A percentile compares a stretch with the other conserved stretches of the same genome.
These are phyloP conservation scores for Cercospora zeina DNA, from an alignment of 2,329 filamentous ascomycete genomes.

Conservation along the genomic window DNA sequence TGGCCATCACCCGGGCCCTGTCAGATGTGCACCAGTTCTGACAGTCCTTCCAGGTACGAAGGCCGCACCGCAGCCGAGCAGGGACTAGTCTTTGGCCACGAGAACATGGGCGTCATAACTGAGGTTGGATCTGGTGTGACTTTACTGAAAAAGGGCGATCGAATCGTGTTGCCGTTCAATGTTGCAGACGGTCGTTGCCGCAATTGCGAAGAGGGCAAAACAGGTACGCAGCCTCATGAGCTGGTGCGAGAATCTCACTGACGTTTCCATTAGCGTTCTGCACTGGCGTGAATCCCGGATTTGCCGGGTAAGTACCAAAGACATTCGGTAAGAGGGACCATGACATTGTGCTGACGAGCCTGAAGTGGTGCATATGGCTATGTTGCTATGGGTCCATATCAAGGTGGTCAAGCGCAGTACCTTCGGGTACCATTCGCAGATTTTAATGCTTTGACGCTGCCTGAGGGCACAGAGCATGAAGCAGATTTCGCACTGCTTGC, in stretches of 20 bases:
- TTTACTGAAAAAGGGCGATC: constrained; percentile 61
- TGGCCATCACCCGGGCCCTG: constrained; percentile 55
- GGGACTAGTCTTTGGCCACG: constrained; percentile 55
- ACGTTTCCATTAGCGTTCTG: constrained; percentile 54
- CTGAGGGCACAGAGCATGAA: constrained; percentile 61
- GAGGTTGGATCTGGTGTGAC: constrained; percentile 62
- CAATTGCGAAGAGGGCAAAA: constrained; percentile 65
- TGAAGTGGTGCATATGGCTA: constrained; percentile 18
- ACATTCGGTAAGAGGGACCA: constrained; percentile 27
- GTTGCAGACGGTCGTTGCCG: constrained; percentile 64
- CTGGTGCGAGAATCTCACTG: background rate
- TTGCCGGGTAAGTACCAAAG: constrained; percentile 50
- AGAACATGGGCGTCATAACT: constrained; percentile 36
- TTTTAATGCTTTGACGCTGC: constrained; percentile 62
- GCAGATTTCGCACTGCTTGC: constrained; percentile 58
- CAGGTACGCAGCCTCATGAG: constrained; percentile 32
- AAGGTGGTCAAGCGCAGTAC: constrained; percentile 63
- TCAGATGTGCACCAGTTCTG: constrained; percentile 49
- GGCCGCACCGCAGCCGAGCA: constrained; percentile 63
- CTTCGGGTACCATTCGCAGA: constrained; percentile 66
- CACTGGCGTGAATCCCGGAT: constrained; percentile 62
- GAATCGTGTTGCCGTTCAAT: constrained; percentile 66
- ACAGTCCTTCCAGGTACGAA: constrained; percentile 50
- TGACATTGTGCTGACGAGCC: background rate
- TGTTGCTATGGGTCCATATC: constrained; percentile 49